Conservation (phyloP, 257 asterid species). For the Gynochthodes officinalis region DNA sequence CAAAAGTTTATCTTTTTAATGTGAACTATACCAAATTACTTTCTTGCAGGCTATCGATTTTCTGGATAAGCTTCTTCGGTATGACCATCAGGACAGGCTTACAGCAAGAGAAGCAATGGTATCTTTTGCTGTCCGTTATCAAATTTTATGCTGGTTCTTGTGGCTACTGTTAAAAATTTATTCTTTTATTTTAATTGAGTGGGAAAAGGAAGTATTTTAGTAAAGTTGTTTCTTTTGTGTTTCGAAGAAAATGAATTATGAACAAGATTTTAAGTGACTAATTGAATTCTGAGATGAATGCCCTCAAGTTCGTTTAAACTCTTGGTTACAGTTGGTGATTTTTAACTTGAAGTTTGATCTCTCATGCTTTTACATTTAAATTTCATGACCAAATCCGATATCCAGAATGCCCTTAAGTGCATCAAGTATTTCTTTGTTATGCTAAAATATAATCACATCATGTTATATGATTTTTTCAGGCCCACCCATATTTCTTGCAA, state of each 20-base stretch:
- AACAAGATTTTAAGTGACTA: neutral
- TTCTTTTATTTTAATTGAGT: neutral
- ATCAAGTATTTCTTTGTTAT: too few relatives aligned
- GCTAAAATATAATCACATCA: neutral
- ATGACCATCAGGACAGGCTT: constrained; percentile 91
- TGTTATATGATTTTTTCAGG: neutral
- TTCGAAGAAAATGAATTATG: neutral
- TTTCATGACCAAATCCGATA: too few relatives aligned
- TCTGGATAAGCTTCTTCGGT: constrained; percentile 91
- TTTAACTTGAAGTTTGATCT: too few relatives aligned
- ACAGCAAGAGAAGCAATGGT: constrained; percentile 97
- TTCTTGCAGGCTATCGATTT: constrained; percentile 64
- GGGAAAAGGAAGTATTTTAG: neutral
- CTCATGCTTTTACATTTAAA: too few relatives aligned
- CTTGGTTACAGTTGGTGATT: too few relatives aligned
- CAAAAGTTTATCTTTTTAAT: neutral
- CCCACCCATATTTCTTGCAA: constrained; percentile 24
- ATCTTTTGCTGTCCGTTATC: constrained; percentile 4
- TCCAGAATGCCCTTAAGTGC: too few relatives aligned
- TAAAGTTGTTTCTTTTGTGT: neutral
- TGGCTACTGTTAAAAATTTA: neutral
- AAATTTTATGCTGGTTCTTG: neutral
- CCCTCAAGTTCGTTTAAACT: neutral
- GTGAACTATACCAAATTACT: neutral
- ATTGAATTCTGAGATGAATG: neutral